Percentiles rank a stretch among this genome's conserved stretches.
Conservation (phyloP, 306 rosid genomes). For the Casuarina equisetifolia region DNA sequence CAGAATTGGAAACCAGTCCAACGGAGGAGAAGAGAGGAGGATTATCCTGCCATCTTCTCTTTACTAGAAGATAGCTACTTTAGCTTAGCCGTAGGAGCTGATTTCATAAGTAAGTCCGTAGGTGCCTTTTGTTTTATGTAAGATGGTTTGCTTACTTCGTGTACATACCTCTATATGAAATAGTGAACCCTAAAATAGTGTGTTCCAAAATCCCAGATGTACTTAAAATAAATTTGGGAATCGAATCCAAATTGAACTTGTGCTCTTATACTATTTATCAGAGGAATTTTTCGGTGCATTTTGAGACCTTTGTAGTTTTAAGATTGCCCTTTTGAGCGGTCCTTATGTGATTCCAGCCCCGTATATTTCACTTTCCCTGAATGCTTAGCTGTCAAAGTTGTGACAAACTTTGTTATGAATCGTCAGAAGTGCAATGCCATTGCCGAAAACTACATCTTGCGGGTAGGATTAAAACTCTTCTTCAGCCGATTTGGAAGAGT, state of each 20-base stretch:
- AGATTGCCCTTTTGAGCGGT: no score
- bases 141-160: conserved; percentile 34
- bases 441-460: no score
- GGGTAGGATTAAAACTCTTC: no score
- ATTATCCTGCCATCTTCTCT: conserved; percentile 8
- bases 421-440: no score
- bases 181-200: conserved; percentile 39
- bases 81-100: conserved; percentile 20
- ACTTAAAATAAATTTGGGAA: conserved; percentile 36
- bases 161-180: conserved; percentile 34
- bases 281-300: not conserved
- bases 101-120: conserved; percentile 34
- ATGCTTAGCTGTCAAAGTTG: no score
- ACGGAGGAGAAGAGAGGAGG: conserved; percentile 15
- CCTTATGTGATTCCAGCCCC: no score
- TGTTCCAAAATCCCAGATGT: conserved; percentile 39
- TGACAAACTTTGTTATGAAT: no score
- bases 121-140: conserved; percentile 29
- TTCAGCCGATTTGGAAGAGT: no score
- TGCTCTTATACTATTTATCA: not conserved
- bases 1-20: conserved; percentile 11
- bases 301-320: no score
- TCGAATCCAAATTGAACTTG: conserved; percentile 22
- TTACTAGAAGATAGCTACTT: conserved; percentile 28
- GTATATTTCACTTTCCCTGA: no score